These are phyloP conservation scores for Pseudogymnoascus sp. DNA, from an alignment of 2,329 filamentous ascomycete genomes.

Conservation along the genomic window DNA sequence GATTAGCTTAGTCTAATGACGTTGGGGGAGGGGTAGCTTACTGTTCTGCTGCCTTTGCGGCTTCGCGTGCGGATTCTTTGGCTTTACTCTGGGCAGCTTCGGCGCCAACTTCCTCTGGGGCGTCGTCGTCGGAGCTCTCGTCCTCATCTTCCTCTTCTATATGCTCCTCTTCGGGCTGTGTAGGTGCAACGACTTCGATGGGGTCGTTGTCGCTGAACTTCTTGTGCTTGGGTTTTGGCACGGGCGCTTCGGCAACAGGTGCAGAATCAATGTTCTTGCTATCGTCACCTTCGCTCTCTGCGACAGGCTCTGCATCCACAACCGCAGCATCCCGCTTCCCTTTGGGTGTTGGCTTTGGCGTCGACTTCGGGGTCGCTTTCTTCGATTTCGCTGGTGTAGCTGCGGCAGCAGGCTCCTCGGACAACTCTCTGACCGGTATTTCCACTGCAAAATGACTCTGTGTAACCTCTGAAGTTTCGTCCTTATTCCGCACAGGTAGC, in stretches of 20 bases:
- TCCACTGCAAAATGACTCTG: constrained; percentile 21
- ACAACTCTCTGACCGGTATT: constrained; percentile 16
- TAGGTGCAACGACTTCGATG: constrained; percentile 14
- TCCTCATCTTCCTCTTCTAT: not conserved
- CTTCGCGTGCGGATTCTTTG: constrained; percentile 18
- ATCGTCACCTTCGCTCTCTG: not conserved
- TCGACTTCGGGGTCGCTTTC: not conserved
- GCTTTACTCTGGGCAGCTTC: constrained; percentile 20
- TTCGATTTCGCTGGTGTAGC: not conserved
- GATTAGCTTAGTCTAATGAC: constrained; percentile 1
- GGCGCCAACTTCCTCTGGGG: constrained; percentile 24
- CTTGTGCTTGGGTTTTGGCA: constrained; percentile 17
- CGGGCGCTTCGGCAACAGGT: not conserved
- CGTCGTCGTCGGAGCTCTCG: constrained; percentile 23
- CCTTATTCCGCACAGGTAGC: constrained; percentile 19
- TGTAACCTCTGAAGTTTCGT: constrained; percentile 9
- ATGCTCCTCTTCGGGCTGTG: constrained; percentile 10
- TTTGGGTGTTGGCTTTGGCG: not conserved
- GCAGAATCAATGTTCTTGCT: not conserved
- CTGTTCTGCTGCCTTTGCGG: constrained; percentile 24
- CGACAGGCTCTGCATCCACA: not conserved
- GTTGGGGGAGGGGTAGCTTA: constrained; percentile 10
- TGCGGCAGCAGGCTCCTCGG: not conserved
- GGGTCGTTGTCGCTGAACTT: constrained; percentile 22
- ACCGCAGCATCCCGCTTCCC: not conserved